Percentiles rank a stretch among this genome's conserved stretches.
These are phyloP conservation scores for Erodium moschatum DNA, from an alignment of 441 rosid genomes.

Conservation along the genomic window DNA sequence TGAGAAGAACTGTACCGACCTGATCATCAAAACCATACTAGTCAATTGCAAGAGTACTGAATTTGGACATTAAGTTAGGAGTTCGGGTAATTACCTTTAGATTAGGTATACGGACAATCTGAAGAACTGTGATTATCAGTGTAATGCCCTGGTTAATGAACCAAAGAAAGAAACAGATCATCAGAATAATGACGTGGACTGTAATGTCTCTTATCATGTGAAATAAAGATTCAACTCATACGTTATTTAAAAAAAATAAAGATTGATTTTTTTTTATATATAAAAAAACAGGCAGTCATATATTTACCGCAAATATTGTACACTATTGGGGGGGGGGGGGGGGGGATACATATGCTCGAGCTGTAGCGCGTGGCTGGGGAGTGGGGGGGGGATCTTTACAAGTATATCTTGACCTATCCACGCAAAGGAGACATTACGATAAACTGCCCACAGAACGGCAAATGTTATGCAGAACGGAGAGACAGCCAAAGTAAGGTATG, in stretches of 20 bases:
- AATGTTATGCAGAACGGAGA: slow-evolving; percentile 87
- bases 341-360: no score
- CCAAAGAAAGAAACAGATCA: slow-evolving; percentile 13
- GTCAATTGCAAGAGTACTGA: neutral
- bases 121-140: slow-evolving; percentile 83
- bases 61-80: slow-evolving; percentile 13
- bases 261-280: no score
- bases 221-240: no score
- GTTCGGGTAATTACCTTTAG: slow-evolving; percentile 58
- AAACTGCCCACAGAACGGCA: slow-evolving; percentile 80
- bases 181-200: slow-evolving; percentile 13
- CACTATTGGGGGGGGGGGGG: no score
- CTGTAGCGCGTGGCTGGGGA: no score
- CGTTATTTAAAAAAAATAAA: no score
- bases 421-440: slow-evolving; percentile 40
- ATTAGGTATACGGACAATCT: slow-evolving; percentile 86
- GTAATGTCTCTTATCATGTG: no score
- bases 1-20: slow-evolving; percentile 82
- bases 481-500: slow-evolving; percentile 76
- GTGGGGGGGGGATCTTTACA: slow-evolving; percentile 47
- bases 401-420: slow-evolving; percentile 99
- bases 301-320: no score
- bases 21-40: slow-evolving; percentile 23
- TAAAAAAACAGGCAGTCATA: no score
- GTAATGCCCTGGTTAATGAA: slow-evolving; percentile 69